phyloP scores from a whole-genome alignment of 306 rosid genomes.

The Purshia tridentata region DNA sequence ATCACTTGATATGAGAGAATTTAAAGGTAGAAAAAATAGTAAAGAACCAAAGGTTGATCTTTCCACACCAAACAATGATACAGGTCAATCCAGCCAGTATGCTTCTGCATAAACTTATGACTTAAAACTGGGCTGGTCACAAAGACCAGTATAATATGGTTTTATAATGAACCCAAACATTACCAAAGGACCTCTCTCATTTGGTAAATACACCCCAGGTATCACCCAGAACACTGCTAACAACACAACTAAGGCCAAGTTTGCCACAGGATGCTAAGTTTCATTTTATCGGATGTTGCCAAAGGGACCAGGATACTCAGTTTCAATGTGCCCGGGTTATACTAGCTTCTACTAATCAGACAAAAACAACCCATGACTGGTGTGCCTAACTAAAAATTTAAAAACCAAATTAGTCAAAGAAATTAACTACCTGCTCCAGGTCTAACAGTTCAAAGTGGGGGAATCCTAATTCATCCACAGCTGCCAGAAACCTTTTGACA shows the following conservation, averaged over 20 bases:
- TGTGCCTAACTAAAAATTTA: not conserved
- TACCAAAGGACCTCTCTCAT: not conserved
- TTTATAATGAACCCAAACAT: not conserved
- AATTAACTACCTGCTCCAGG: constrained; percentile 71
- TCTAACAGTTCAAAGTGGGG: constrained; percentile 69
- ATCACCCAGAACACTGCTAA: not conserved
- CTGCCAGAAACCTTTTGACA: constrained; percentile 64
- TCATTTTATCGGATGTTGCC: not conserved
- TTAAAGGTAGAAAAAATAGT: not conserved
- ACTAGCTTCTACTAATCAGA: constrained; percentile 1
- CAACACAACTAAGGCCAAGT: not conserved
- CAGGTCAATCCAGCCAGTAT: constrained; percentile 20
- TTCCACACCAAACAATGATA: constrained; percentile 17
- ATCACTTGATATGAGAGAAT: constrained; percentile 28
- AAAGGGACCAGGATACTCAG: not conserved
- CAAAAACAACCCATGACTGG: not conserved
- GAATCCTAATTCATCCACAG: constrained; percentile 77
- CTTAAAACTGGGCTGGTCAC: constrained; percentile 16
- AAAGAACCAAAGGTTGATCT: constrained; percentile 14
- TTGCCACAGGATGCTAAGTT: not conserved
- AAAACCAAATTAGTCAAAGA: not conserved
- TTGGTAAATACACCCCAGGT: not conserved
- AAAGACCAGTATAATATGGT: not conserved
- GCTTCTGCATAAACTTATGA: constrained; percentile 21
- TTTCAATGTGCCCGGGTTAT: not conserved